These are phyloP conservation scores for Triticum urartu DNA, from an alignment of 176 grass and related monocot species.

Conservation along the genomic window DNA sequence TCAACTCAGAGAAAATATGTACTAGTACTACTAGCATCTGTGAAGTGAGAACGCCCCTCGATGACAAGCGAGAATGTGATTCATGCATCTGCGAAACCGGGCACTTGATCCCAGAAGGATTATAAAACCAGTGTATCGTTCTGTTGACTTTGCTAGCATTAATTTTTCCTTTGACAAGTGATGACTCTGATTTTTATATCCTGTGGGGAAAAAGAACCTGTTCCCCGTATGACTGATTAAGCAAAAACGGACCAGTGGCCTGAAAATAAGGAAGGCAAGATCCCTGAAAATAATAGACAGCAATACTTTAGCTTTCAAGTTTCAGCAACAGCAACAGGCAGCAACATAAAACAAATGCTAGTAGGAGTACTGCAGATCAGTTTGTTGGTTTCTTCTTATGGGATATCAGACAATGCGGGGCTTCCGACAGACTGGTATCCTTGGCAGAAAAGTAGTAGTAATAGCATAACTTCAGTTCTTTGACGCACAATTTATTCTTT, in stretches of 20 bases:
- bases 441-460: neutral
- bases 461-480: neutral
- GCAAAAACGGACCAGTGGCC: neutral
- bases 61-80: slow-evolving; percentile 1
- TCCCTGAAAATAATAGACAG: slow-evolving; percentile 22
- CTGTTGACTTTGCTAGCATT: slow-evolving; percentile 21
- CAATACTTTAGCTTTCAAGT: slow-evolving; percentile 9
- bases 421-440: neutral
- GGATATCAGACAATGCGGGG: neutral
- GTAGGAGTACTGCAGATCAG: neutral
- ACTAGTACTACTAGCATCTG: too few relatives aligned
- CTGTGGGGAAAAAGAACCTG: neutral
- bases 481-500: neutral
- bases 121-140: slow-evolving; percentile 27
- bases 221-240: neutral
- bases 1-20: too few relatives aligned
- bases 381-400: slow-evolving; percentile 1
- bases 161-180: neutral
- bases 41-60: neutral
- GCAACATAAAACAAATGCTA: neutral
- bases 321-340: slow-evolving; percentile 14
- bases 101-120: slow-evolving; percentile 31
- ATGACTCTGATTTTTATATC: neutral
- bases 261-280: slow-evolving; percentile 33
- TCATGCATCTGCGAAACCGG: too few relatives aligned